Evolutionary conservation across 2,329 filamentous ascomycete genomes (phyloP), one percentile per base, ranked within the genome.

Genomic region (Didymella sp.): DNA sequence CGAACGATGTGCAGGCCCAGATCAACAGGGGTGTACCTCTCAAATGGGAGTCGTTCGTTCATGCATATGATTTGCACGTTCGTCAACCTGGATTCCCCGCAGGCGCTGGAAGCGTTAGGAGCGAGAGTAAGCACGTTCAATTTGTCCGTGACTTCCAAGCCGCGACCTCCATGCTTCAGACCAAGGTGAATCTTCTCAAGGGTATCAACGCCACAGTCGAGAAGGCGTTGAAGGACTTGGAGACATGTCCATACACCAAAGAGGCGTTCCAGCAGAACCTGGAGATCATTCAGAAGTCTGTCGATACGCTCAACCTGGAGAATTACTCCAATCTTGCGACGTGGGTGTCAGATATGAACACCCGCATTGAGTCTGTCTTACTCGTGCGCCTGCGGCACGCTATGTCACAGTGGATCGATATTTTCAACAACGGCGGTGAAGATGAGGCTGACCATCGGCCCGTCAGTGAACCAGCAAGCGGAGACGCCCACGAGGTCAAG

Each of bases 1-100:
- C 92, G 64, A 96, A 96, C 63, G 92, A 97, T 60, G 91, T 95
- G 1, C 93, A 96, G 70, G 80, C 81, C 40, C 84, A 96, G 59
- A 88, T 99, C 59, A 83, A 84, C 19, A 97, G 96, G 76, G 95
- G 96, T 57, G 85, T 98, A 27, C 92, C 92, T 1, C 79, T 99
- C 25, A 88, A 92, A 69, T 99, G 95, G 95, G 95, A 99, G 72
- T 96, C 95, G 0, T 98, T 99, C 68, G 91, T 99, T 50, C 94
- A 97, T 74, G 93, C 92, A 1, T 97, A 97, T 75, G 95, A 99
- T 74, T 83, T 97, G 28, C 93, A 93, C 66, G 86, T 93, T 62
- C 89, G 87, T 62, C 85, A 85, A 68, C 81, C 76, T 62, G 79
- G 83, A 3, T 83, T 85, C 51, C 78, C 86, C 19, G 86, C 86